Evolutionary conservation across 1,284 basidiomycete species (phyloP).

Genomic region (Cryptococcus sp.): DNA sequence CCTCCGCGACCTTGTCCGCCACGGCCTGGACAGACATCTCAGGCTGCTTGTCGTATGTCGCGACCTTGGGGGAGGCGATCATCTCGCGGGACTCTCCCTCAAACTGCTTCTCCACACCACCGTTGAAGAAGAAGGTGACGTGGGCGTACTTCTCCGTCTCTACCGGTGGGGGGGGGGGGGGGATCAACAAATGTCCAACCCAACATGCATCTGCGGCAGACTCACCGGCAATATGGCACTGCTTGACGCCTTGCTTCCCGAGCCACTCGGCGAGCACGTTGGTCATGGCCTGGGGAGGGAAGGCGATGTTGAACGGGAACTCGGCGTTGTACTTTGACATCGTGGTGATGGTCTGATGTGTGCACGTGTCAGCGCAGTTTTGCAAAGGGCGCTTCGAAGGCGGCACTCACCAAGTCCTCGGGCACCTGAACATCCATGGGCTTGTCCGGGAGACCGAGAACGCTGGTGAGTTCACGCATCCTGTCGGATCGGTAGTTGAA

Average conservation of each 20-base stretch:
- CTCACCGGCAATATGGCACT: conserved; percentile 77
- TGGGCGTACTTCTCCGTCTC: conserved; percentile 95
- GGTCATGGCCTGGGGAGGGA: conserved; percentile 83
- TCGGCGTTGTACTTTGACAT: conserved; percentile 91
- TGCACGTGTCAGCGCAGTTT: not conserved
- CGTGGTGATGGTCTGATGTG: conserved; percentile 70
- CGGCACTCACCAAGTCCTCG: conserved; percentile 63
- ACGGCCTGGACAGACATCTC: conserved; percentile 82
- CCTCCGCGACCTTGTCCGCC: conserved; percentile 80
- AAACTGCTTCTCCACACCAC: conserved; percentile 87
- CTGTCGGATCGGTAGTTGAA: conserved; percentile 95
- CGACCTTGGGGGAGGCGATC: conserved; percentile 83
- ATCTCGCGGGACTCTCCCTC: conserved; percentile 75
- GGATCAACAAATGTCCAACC: not conserved
- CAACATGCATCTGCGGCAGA: not conserved
- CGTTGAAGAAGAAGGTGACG: conserved; percentile 96
- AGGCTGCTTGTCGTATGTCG: conserved; percentile 82
- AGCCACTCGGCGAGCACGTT: conserved; percentile 90
- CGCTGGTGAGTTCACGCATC: conserved; percentile 79
- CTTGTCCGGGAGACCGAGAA: conserved; percentile 75
- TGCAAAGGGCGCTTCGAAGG: not conserved
- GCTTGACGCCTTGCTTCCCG: conserved; percentile 68
- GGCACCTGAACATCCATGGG: conserved; percentile 78
- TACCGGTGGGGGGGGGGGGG: conserved; percentile 24
- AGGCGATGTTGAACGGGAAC: conserved; percentile 80